Base-by-base conservation (phyloP, 345 rosid genomes). In the Populus tremula region DNA sequence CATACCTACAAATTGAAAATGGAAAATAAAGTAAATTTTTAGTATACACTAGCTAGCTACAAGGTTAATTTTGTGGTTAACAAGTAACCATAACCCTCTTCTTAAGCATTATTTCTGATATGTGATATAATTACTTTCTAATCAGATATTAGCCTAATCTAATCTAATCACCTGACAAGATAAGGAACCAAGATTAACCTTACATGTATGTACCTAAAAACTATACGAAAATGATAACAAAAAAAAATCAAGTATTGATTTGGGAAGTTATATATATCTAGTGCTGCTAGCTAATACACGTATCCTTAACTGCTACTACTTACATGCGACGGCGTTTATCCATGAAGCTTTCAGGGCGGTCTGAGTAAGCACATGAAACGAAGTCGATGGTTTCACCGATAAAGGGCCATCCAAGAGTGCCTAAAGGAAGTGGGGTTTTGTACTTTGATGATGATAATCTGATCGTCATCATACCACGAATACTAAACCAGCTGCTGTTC, bases 371-470 rank as follows among this genome's bases (percentile, higher is more conserved):
- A 83, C 85, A 88, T 29, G 93, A 82, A 65, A 96, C 31, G 89
- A 93, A 96, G 76, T 96, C 97, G 21, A 96, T 83, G 77, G 98
- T 91, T 85, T 96, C 99, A 2, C 99, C 98, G 68, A 93, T 1
- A 56, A 96, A 67, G 36, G 99, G 99, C 97, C 96, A 93, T 62
- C 99, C 98, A 39, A 89, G 87, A 75, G 85, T 84, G 67, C 99
- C 99, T 3, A 76, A 78, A 67, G 98, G 99, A 81, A 88, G 87
- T 39, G 77, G 41, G 72, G 82, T 69, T 73, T 59, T 33, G 73
- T 33, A 11, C 14, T 69, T 74, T 2, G 84, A 73, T 29, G 84
- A 73, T 54, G 70, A 68, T 25, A 69, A 63, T 21, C 56, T 6
- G 29, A 59, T 54, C 63, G 10, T 59, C 39, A 67, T 38, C 45